Conservation (phyloP, 768 basidiomycete genomes). For the Tubosaeta sp. region DNA sequence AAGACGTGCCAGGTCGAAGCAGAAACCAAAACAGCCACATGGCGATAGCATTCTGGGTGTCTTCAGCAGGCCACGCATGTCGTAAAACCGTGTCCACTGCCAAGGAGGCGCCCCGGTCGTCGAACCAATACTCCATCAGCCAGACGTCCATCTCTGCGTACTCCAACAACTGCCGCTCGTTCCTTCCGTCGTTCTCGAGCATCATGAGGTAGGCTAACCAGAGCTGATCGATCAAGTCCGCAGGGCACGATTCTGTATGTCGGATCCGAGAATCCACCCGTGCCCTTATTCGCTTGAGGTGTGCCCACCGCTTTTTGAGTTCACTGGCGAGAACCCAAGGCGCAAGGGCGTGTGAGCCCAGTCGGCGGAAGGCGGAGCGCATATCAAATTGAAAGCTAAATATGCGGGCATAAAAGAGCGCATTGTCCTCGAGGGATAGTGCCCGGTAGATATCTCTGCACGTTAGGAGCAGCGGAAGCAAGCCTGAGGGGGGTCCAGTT, state of each 20-base stretch:
- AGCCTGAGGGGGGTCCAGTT: conserved; percentile 57
- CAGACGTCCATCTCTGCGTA: conserved; percentile 61
- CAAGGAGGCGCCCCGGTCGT: conserved; percentile 51
- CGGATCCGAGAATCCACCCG: conserved; percentile 24
- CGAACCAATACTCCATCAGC: conserved; percentile 67
- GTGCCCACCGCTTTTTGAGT: conserved; percentile 55
- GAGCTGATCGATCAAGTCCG: conserved; percentile 40
- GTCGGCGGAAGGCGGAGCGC: conserved; percentile 43
- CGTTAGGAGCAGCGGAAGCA: conserved; percentile 52
- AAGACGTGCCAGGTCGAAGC: conserved; percentile 51
- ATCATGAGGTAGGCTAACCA: conserved; percentile 74
- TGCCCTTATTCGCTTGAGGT: conserved; percentile 53
- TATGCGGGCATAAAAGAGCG: conserved; percentile 69
- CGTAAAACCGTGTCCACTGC: conserved; percentile 38
- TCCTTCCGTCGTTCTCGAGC: conserved; percentile 77
- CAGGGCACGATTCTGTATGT: conserved; percentile 9
- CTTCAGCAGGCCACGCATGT: conserved; percentile 55
- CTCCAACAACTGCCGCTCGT: conserved; percentile 63
- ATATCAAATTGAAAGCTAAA: conserved; percentile 68
- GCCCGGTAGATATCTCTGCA: conserved; percentile 45
- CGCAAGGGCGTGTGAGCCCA: conserved; percentile 38
- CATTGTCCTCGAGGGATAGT: conserved; percentile 52
- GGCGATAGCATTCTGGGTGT: conserved; percentile 51
- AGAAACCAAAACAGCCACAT: conserved; percentile 84
- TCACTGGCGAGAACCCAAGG: conserved; percentile 54